Percentiles rank a stretch among this genome's conserved stretches.
phyloP scores from a whole-genome alignment of 257 asterid species.

The Solanum raphanifolium region DNA sequence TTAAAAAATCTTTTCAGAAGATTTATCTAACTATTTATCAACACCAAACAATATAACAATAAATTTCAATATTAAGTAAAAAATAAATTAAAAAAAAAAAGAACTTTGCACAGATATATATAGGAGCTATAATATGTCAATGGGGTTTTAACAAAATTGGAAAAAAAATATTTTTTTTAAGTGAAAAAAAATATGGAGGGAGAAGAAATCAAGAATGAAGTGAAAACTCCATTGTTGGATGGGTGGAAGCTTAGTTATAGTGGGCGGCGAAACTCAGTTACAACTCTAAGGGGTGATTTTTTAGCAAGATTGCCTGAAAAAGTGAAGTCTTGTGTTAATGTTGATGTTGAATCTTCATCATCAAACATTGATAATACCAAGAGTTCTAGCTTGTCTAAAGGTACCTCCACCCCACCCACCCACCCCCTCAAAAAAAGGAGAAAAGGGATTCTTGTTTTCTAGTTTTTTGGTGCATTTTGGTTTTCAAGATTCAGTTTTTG shows the following conservation, averaged over 20 bases:
- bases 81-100: neutral
- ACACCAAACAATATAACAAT: neutral
- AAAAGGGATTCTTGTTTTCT: neutral
- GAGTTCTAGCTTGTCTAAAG: slow-evolving; percentile 36
- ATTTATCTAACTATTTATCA: neutral
- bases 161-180: neutral
- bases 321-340: slow-evolving; percentile 42
- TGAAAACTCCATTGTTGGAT: slow-evolving; percentile 39
- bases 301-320: slow-evolving; percentile 56
- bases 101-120: neutral
- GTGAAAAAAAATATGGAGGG: neutral
- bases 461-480: neutral
- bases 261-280: slow-evolving; percentile 52
- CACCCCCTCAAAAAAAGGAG: neutral
- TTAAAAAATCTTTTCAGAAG: neutral
- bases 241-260: slow-evolving; percentile 26
- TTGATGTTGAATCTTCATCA: slow-evolving; percentile 49
- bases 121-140: neutral
- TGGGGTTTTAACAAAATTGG: neutral
- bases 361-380: slow-evolving; percentile 34
- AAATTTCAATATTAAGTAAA: neutral
- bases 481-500: neutral
- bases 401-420: slow-evolving; percentile 11
- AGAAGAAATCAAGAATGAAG: slow-evolving; percentile 1
- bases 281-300: slow-evolving; percentile 48